These are phyloP conservation scores for Cunninghamia lanceolata DNA, from an alignment of 75 land plant species.

Conservation along the genomic window DNA sequence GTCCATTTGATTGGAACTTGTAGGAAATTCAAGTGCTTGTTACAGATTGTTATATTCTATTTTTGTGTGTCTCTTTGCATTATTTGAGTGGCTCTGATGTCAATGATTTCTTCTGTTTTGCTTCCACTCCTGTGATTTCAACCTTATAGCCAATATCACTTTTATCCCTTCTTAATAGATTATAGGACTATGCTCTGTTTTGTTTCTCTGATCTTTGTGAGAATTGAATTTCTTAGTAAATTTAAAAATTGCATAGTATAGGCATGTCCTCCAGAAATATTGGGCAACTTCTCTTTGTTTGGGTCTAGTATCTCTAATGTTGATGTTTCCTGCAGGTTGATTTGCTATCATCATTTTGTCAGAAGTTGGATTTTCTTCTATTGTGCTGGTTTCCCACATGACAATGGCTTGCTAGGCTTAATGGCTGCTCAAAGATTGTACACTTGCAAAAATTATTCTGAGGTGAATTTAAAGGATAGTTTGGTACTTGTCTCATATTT, in stretches of 20 bases:
- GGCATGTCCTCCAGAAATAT: not conserved
- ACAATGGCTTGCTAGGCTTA: constrained; percentile 24
- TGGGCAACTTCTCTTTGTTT: not conserved
- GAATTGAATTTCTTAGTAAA: not conserved
- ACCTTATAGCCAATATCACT: not conserved
- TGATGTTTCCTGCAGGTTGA: constrained; percentile 21
- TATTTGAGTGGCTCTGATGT: not conserved
- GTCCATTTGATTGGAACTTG: not conserved
- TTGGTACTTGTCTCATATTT: constrained; percentile 30
- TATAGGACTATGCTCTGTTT: not conserved
- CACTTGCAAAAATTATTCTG: not conserved
- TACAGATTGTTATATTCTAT: not conserved
- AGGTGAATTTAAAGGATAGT: constrained; percentile 2
- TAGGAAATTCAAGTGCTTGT: constrained; percentile 6
- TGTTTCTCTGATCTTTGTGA: not conserved
- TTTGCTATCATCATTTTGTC: constrained; percentile 29
- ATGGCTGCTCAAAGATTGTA: not conserved
- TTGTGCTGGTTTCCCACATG: constrained; percentile 31
- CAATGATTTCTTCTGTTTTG: not conserved
- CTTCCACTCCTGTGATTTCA: not conserved
- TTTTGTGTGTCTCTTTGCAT: not conserved
- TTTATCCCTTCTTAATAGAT: not conserved
- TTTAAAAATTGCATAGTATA: not conserved
- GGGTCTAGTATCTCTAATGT: not conserved
- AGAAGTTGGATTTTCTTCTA: constrained; percentile 21